Evolutionary conservation across 257 asterid genomes (phyloP).

Genomic region (Fraxinus americana): DNA sequence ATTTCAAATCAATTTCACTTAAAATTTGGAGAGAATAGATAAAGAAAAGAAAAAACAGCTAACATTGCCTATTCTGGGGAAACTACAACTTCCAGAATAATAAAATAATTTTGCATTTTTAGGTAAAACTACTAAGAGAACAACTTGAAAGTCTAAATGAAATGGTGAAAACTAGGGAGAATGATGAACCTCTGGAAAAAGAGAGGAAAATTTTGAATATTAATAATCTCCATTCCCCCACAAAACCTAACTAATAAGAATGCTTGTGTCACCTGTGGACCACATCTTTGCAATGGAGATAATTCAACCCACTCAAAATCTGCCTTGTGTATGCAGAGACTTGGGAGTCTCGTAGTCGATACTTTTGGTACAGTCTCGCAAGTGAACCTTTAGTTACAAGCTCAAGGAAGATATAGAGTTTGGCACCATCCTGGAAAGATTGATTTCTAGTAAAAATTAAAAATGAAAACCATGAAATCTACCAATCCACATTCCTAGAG

Average conservation of each 20-base stretch:
- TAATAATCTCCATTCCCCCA: slow-evolving; percentile 18
- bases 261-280: slow-evolving; percentile 56
- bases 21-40: slow-evolving; percentile 11
- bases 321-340: slow-evolving; percentile 66
- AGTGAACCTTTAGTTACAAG: slow-evolving; percentile 63
- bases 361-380: slow-evolving; percentile 47
- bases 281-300: slow-evolving; percentile 58
- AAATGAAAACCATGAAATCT: slow-evolving; percentile 10
- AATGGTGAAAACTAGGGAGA: neutral
- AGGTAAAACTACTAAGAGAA: slow-evolving; percentile 3
- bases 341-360: slow-evolving; percentile 56
- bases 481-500: slow-evolving; percentile 22
- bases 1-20: slow-evolving; percentile 11
- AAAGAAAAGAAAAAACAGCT: neutral
- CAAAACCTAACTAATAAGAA: slow-evolving; percentile 16
- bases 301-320: slow-evolving; percentile 59
- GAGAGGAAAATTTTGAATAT: neutral
- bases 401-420: slow-evolving; percentile 65
- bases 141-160: neutral
- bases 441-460: slow-evolving; percentile 4
- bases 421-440: slow-evolving; percentile 42
- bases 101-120: slow-evolving; percentile 4
- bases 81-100: slow-evolving; percentile 9
- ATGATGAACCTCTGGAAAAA: neutral
- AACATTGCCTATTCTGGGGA: neutral